phyloP scores from a whole-genome alignment of 148 eudicot species.

The Diospyros kaki region DNA sequence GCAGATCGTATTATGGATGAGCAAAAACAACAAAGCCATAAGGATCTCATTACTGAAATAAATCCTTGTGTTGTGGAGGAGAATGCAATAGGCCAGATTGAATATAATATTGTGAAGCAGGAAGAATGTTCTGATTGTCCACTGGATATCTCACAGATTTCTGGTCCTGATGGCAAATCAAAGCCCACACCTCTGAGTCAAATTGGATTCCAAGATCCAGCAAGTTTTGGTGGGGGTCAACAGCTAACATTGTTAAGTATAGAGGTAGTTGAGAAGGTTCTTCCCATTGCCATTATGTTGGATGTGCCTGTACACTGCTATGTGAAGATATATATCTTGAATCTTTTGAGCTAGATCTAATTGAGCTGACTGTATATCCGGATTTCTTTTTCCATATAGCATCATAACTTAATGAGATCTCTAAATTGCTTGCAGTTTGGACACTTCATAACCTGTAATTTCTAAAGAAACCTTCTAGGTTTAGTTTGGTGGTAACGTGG shows the following conservation, averaged over 20 bases:
- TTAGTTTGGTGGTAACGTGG: neutral
- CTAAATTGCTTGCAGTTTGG: neutral
- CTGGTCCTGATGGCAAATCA: conserved; percentile 70
- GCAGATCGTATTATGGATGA: conserved; percentile 18
- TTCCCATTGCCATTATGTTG: neutral
- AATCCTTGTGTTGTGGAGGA: conserved; percentile 12
- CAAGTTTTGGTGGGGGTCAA: conserved; percentile 85
- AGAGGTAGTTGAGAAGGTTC: conserved; percentile 46
- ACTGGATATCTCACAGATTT: conserved; percentile 76
- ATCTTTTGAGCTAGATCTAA: neutral
- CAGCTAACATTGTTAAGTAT: conserved; percentile 83
- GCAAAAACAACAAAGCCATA: conserved; percentile 22
- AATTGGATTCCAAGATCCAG: conserved; percentile 92
- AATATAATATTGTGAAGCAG: conserved; percentile 17
- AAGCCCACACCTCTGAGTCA: conserved; percentile 89
- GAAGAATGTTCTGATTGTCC: conserved; percentile 31
- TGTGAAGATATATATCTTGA: neutral
- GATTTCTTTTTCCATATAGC: neutral
- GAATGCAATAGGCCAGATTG: conserved; percentile 17
- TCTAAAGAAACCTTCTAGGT: neutral
- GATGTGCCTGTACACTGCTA: neutral
- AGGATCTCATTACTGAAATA: conserved; percentile 17
- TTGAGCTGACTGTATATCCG: neutral
- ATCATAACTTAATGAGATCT: neutral
- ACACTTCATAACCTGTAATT: too few species aligned